Percentiles rank a stretch among this genome's conserved stretches.
Evolutionary conservation across 805 yeast genomes (phyloP).

Genomic region (Cyberlindnera mrakii): DNA sequence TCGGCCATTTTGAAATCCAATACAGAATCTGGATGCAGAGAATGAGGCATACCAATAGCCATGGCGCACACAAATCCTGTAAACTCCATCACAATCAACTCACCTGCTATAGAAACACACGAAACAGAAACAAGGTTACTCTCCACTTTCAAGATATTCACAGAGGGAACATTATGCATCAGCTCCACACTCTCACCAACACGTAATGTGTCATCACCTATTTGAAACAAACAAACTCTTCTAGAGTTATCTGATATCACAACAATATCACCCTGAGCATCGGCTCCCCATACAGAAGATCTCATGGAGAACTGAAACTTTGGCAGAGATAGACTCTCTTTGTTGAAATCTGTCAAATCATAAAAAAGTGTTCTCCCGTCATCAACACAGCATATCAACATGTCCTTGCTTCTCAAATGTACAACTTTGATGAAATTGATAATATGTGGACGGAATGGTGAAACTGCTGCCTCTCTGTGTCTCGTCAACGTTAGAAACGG

Average conservation of each 20-base stretch:
- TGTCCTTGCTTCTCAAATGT: slow-evolving; percentile 32
- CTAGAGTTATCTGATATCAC: slow-evolving; percentile 52
- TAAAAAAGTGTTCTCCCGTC: slow-evolving; percentile 45
- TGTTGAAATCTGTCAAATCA: slow-evolving; percentile 23
- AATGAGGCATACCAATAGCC: background rate
- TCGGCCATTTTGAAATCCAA: background rate
- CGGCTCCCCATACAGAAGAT: slow-evolving; percentile 61
- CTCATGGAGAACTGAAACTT: slow-evolving; percentile 26
- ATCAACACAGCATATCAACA: slow-evolving; percentile 45
- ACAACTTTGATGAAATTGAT: slow-evolving; percentile 43
- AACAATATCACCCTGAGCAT: slow-evolving; percentile 35
- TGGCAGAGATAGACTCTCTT: slow-evolving; percentile 23
- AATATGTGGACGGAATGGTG: slow-evolving; percentile 50
- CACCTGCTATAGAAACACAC: slow-evolving; percentile 41
- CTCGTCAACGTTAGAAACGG: slow-evolving; percentile 16
- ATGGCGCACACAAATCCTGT: background rate
- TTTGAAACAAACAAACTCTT: slow-evolving; percentile 35
- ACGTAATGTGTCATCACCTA: slow-evolving; percentile 13
- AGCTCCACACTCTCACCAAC: slow-evolving; percentile 36
- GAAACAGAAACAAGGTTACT: slow-evolving; percentile 26
- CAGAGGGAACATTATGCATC: slow-evolving; percentile 52
- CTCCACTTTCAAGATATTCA: slow-evolving; percentile 30
- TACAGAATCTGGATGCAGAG: background rate
- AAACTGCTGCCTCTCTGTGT: slow-evolving; percentile 40
- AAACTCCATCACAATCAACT: slow-evolving; percentile 18